Evolutionary conservation across 345 rosid species (phyloP).

Genomic region (Populus euphratica): DNA sequence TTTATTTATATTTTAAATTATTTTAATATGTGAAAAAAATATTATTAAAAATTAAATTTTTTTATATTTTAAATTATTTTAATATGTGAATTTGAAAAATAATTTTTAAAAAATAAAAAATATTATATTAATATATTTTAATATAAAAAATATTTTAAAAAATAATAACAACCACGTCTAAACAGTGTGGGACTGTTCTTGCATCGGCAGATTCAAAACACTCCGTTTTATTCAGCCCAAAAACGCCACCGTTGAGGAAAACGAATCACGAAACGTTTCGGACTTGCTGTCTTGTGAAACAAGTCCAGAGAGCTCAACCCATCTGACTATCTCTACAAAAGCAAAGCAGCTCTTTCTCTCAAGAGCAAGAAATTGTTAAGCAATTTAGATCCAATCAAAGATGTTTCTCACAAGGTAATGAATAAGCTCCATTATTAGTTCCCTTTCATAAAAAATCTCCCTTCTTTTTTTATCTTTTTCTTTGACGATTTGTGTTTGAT

Average conservation of each 20-base stretch:
- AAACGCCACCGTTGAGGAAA: neutral
- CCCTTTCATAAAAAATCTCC: neutral
- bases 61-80: too few species aligned
- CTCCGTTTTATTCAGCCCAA: neutral
- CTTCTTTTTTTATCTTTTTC: neutral
- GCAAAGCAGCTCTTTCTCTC: neutral
- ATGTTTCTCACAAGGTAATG: conserved; percentile 75
- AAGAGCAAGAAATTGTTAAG: conserved; percentile 7
- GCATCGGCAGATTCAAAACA: neutral
- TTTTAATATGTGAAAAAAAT: too few species aligned
- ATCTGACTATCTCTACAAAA: neutral
- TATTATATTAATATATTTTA: too few species aligned
- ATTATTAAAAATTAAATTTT: too few species aligned
- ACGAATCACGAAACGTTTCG: neutral
- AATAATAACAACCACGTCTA: too few species aligned
- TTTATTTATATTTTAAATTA: too few species aligned
- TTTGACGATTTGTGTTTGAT: neutral
- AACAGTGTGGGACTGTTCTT: too few species aligned
- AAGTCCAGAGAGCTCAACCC: neutral
- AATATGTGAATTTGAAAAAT: too few species aligned
- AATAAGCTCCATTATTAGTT: neutral
- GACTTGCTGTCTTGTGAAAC: neutral
- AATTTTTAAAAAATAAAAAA: too few species aligned
- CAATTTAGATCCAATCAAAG: conserved; percentile 14
- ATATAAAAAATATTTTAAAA: too few species aligned